Conservation (phyloP, 2,329 filamentous ascomycete genomes). For the Sclerotinia sclerotiorum region DNA sequence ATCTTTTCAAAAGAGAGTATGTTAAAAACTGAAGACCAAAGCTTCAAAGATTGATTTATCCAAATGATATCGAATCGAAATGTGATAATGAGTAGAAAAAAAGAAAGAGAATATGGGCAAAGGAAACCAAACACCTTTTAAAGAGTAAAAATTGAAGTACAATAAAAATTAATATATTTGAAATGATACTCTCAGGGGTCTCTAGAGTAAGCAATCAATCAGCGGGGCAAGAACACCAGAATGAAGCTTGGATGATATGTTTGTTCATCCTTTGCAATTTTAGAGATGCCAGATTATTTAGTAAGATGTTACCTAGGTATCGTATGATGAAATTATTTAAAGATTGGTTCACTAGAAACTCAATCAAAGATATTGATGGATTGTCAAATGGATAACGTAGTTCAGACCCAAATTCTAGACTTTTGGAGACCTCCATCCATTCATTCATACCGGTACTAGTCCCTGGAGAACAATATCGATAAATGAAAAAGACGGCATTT, state of each 20-base stretch:
- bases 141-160: not conserved
- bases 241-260: not conserved
- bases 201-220: not conserved
- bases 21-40: slow-evolving; percentile 12
- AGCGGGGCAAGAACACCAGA: not conserved
- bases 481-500: not conserved
- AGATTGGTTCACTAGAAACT: not conserved
- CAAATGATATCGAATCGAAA: slow-evolving; percentile 9
- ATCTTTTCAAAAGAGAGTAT: slow-evolving; percentile 16
- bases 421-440: not conserved
- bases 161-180: slow-evolving; percentile 10
- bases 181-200: slow-evolving; percentile 9
- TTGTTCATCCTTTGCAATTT: not conserved
- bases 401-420: not conserved
- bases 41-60: not conserved
- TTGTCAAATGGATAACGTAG: not conserved
- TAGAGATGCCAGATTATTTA: not conserved
- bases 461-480: not conserved
- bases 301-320: no score
- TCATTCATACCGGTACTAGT: no score
- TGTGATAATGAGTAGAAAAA: not conserved
- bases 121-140: not conserved
- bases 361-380: not conserved
- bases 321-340: not conserved
- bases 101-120: not conserved